Evolutionary conservation across 2,329 filamentous ascomycete genomes (phyloP).

Genomic region (Orbilia brochopaga): DNA sequence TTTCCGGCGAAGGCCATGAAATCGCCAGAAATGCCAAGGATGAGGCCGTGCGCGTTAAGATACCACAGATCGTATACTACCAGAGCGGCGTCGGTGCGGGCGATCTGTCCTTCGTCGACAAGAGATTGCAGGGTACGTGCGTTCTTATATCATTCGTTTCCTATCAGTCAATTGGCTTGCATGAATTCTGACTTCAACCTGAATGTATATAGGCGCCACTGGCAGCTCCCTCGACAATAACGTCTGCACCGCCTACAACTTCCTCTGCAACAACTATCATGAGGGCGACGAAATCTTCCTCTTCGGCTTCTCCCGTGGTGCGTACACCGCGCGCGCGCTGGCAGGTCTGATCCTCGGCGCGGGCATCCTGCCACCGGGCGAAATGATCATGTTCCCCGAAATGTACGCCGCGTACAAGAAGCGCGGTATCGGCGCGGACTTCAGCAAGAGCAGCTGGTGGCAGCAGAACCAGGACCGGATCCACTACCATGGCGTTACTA

Average conservation of each 20-base stretch:
- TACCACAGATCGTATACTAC: slow-evolving; percentile 58
- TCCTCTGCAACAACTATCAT: slow-evolving; percentile 68
- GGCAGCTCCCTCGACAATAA: slow-evolving; percentile 57
- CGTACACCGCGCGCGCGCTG: slow-evolving; percentile 66
- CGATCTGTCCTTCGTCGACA: slow-evolving; percentile 33
- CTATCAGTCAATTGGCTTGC: not conserved
- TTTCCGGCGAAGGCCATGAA: slow-evolving; percentile 55
- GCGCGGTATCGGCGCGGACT: slow-evolving; percentile 26
- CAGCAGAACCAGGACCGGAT: slow-evolving; percentile 16
- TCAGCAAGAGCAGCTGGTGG: slow-evolving; percentile 14
- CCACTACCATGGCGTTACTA: slow-evolving; percentile 56
- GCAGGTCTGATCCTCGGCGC: slow-evolving; percentile 64
- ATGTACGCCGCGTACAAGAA: slow-evolving; percentile 62
- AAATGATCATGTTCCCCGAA: slow-evolving; percentile 64
- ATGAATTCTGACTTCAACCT: not conserved
- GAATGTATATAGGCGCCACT: slow-evolving; percentile 50
- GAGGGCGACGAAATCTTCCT: slow-evolving; percentile 66
- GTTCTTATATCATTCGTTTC: too few relatives aligned
- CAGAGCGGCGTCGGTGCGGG: slow-evolving; percentile 57
- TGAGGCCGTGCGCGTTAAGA: not conserved
- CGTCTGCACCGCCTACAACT: slow-evolving; percentile 68
- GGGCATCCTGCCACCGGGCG: slow-evolving; percentile 63
- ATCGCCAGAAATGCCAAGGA: slow-evolving; percentile 38
- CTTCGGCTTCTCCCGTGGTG: slow-evolving; percentile 66
- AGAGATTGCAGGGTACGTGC: slow-evolving; percentile 37